phyloP scores from a whole-genome alignment of 1,284 basidiomycete genomes.

The Moniliophthora roreri region DNA sequence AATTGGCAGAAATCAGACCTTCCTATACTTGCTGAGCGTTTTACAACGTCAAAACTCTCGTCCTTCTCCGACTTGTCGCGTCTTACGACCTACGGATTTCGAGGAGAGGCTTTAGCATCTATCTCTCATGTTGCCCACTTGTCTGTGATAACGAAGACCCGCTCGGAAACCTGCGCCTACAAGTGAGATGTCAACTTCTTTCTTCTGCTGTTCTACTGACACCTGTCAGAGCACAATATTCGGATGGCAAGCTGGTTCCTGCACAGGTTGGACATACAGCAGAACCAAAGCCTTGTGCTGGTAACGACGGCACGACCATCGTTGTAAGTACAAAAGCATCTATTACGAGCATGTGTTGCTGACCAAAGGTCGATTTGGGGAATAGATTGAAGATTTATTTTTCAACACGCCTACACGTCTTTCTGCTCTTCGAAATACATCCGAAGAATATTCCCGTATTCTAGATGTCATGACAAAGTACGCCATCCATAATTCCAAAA shows the following conservation, averaged over 20 bases:
- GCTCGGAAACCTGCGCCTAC: conserved; percentile 81
- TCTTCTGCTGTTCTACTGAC: conserved; percentile 2
- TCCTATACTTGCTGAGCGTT: conserved; percentile 90
- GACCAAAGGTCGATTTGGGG: conserved; percentile 7
- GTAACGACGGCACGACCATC: conserved; percentile 93
- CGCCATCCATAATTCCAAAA: conserved; percentile 87
- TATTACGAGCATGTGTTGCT: not conserved
- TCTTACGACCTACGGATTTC: conserved; percentile 95
- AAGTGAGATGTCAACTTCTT: conserved; percentile 55
- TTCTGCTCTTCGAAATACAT: conserved; percentile 80
- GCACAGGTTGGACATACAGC: conserved; percentile 65
- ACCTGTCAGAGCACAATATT: conserved; percentile 69
- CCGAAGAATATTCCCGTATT: conserved; percentile 93
- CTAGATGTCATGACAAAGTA: conserved; percentile 95
- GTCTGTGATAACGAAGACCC: conserved; percentile 88
- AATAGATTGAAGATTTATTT: conserved; percentile 93
- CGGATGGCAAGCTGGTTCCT: conserved; percentile 72
- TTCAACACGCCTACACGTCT: conserved; percentile 92
- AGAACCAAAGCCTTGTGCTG: conserved; percentile 89
- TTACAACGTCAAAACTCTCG: conserved; percentile 93
- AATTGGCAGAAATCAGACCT: conserved; percentile 66
- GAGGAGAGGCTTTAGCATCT: conserved; percentile 96
- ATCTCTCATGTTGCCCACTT: conserved; percentile 95
- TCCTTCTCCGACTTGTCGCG: conserved; percentile 85
- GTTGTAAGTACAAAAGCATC: conserved; percentile 48